Evolutionary conservation across 805 yeast species (phyloP).

Genomic region (Zygosaccharomyces lentus): DNA sequence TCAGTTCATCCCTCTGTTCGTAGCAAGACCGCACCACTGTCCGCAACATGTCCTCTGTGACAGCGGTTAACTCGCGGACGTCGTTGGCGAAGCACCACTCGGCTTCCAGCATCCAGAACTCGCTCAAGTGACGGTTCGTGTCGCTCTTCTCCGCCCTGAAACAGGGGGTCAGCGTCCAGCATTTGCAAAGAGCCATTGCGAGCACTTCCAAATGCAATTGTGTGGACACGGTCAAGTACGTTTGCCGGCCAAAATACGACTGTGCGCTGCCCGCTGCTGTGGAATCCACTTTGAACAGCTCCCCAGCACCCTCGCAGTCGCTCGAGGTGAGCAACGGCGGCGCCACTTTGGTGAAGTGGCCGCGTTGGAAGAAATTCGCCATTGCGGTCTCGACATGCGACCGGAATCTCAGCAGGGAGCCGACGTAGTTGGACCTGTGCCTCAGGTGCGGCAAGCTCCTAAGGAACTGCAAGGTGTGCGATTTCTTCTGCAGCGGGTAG

Average conservation of each 20-base stretch:
- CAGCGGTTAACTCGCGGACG: constrained; percentile 55
- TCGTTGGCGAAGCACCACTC: constrained; percentile 67
- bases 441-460: constrained; percentile 73
- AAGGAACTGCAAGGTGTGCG: constrained; percentile 59
- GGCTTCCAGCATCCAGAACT: constrained; percentile 97
- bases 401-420: constrained; percentile 67
- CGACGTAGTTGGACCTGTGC: constrained; percentile 63
- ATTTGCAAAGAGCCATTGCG: constrained; percentile 68
- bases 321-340: constrained; percentile 87
- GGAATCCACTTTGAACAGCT: constrained; percentile 59
- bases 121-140: constrained; percentile 86
- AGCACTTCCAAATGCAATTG: constrained; percentile 86
- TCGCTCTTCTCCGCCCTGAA: constrained; percentile 91
- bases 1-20: constrained; percentile 23
- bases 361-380: constrained; percentile 47
- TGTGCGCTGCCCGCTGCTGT: constrained; percentile 16
- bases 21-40: constrained; percentile 38
- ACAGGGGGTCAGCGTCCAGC: constrained; percentile 87
- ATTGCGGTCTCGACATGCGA: constrained; percentile 58
- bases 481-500: constrained; percentile 83
- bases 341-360: constrained; percentile 63
- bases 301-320: constrained; percentile 98
- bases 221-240: constrained; percentile 83
- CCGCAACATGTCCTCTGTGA: constrained; percentile 70
- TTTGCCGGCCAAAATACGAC: constrained; percentile 56